Evolutionary conservation across 2,329 filamentous ascomycete genomes (phyloP).

Genomic region (Macroventuria anomochaeta): DNA sequence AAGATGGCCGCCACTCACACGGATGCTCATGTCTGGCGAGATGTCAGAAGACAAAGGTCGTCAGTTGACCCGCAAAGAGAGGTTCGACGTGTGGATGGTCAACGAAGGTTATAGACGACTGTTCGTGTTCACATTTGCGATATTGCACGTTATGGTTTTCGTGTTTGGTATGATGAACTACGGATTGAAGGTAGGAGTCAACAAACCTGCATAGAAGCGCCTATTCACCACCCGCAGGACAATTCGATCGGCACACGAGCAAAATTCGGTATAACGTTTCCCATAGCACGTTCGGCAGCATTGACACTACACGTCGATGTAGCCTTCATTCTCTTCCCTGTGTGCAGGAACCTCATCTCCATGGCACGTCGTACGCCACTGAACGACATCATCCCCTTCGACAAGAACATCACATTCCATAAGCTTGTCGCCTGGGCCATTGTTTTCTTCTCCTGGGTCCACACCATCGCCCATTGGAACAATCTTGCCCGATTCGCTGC

Average conservation of each 20-base stretch:
- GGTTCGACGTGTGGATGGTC: slow-evolving; percentile 86
- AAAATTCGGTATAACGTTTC: slow-evolving; percentile 76
- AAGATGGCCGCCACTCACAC: slow-evolving; percentile 81
- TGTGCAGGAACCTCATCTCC: slow-evolving; percentile 84
- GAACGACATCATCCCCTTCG: slow-evolving; percentile 86
- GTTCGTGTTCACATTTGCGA: slow-evolving; percentile 78
- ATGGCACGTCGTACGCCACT: slow-evolving; percentile 79
- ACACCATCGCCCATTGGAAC: slow-evolving; percentile 86
- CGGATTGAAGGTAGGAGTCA: slow-evolving; percentile 64
- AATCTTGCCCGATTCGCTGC: slow-evolving; percentile 80
- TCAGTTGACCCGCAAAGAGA: slow-evolving; percentile 71
- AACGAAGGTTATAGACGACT: slow-evolving; percentile 84
- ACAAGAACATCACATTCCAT: slow-evolving; percentile 90
- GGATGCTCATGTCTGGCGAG: slow-evolving; percentile 82
- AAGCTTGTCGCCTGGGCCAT: slow-evolving; percentile 86
- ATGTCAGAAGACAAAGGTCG: slow-evolving; percentile 77
- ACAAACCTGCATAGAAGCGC: background rate
- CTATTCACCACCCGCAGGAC: slow-evolving; percentile 51
- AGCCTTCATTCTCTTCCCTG: slow-evolving; percentile 78
- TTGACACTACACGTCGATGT: slow-evolving; percentile 83
- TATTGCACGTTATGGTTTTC: slow-evolving; percentile 78
- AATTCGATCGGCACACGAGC: slow-evolving; percentile 70
- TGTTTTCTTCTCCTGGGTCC: slow-evolving; percentile 85
- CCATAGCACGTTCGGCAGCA: slow-evolving; percentile 77
- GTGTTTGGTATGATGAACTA: slow-evolving; percentile 82